Evolutionary conservation across 2,329 filamentous ascomycete species (phyloP).

Genomic region (Hypoxylon sp.): DNA sequence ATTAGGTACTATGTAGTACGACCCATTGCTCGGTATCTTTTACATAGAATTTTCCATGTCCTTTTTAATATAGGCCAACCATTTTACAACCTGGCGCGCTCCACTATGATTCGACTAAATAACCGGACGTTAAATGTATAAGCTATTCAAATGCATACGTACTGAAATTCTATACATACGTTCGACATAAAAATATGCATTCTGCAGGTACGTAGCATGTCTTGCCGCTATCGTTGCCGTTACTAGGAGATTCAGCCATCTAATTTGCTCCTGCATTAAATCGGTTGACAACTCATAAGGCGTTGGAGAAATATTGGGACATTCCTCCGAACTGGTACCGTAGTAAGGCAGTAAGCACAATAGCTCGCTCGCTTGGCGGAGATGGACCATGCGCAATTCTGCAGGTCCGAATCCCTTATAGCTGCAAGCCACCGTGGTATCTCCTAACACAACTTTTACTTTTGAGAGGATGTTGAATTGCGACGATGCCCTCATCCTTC

Average conservation of each 20-base stretch:
- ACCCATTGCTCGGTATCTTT: constrained; percentile 20
- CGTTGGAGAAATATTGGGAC: constrained; percentile 33
- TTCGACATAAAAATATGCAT: background rate
- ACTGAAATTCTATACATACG: background rate
- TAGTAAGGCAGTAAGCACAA: constrained; percentile 41
- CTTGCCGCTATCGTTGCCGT: constrained; percentile 19
- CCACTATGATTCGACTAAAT: constrained; percentile 30
- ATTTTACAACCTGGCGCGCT: constrained; percentile 20
- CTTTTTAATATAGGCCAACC: constrained; percentile 27
- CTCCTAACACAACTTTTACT: constrained; percentile 15
- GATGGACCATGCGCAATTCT: constrained; percentile 37
- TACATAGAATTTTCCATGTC: constrained; percentile 12
- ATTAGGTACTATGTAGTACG: constrained; percentile 24
- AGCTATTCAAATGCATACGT: too few relatives aligned
- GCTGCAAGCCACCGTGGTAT: constrained; percentile 34
- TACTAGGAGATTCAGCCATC: constrained; percentile 27
- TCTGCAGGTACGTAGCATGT: constrained; percentile 5
- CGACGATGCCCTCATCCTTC: constrained; percentile 18
- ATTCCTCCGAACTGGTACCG: constrained; percentile 35
- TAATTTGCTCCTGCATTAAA: constrained; percentile 44
- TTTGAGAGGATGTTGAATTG: constrained; percentile 1
- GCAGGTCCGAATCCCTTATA: constrained; percentile 40
- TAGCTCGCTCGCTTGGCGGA: constrained; percentile 35
- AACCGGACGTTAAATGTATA: constrained; percentile 15
- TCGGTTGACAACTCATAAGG: constrained; percentile 41